phyloP scores from a whole-genome alignment of 1,284 basidiomycete genomes.

The Singerocomus inundabilis region DNA sequence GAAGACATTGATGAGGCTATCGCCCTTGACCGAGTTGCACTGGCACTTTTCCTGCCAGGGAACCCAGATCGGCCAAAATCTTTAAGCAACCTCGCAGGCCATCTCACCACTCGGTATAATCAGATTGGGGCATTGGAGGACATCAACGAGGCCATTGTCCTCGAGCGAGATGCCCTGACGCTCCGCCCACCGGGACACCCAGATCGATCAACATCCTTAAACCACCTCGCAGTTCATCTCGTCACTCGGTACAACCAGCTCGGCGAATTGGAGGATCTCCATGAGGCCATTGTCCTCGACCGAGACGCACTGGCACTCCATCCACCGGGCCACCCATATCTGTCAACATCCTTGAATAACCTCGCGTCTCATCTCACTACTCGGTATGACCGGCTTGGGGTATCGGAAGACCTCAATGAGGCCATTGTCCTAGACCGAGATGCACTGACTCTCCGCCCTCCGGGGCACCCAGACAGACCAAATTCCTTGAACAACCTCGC shows the following conservation, averaged over 20 bases:
- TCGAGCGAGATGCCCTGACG: neutral
- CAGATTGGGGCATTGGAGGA: neutral
- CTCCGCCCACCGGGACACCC: neutral
- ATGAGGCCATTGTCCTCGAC: neutral
- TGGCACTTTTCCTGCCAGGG: too few relatives aligned
- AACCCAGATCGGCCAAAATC: too few relatives aligned
- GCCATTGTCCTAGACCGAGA: neutral
- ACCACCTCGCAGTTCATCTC: neutral
- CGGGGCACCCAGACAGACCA: neutral
- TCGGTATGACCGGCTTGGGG: neutral
- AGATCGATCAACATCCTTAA: neutral
- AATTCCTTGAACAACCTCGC: neutral
- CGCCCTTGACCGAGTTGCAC: too few relatives aligned
- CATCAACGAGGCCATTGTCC: neutral
- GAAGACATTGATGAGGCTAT: too few relatives aligned
- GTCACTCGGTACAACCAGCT: neutral
- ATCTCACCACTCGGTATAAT: constrained; percentile 12
- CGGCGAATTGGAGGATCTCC: neutral
- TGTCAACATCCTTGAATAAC: neutral
- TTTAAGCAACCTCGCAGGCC: too few relatives aligned
- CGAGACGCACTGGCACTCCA: neutral
- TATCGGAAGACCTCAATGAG: neutral
- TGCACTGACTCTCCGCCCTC: neutral
- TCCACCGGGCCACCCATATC: neutral
- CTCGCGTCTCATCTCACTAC: neutral